Evolutionary conservation across 176 grass and related monocot species (phyloP).

Genomic region (Carex scoparia): DNA sequence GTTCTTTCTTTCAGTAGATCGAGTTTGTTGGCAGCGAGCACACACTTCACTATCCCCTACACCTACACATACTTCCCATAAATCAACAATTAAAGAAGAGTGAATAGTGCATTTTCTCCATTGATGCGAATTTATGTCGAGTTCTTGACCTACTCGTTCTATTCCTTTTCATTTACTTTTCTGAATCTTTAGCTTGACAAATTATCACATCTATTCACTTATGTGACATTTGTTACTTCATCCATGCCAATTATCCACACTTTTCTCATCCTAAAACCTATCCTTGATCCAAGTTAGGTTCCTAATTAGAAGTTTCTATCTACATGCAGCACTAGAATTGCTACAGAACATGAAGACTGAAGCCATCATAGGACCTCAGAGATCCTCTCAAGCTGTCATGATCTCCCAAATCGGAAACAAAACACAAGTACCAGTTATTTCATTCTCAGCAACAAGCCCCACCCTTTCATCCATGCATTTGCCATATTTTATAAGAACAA

Average conservation of each 20-base stretch:
- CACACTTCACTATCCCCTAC: no score
- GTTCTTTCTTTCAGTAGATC: no score
- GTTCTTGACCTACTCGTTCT: background rate
- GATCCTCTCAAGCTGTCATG: slow-evolving; percentile 42
- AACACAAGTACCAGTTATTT: slow-evolving; percentile 41
- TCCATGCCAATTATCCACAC: background rate
- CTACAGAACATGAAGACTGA: slow-evolving; percentile 40
- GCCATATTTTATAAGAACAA: slow-evolving; percentile 48
- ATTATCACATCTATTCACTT: no score
- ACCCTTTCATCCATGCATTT: slow-evolving; percentile 13
- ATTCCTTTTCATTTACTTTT: no score
- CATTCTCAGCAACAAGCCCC: slow-evolving; percentile 45
- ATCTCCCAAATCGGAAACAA: slow-evolving; percentile 40
- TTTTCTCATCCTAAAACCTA: background rate
- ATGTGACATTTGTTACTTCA: background rate
- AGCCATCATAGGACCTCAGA: slow-evolving; percentile 45
- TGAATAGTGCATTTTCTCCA: no score
- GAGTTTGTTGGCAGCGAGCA: background rate
- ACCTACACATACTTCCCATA: no score
- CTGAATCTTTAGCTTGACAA: no score
- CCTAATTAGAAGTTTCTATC: background rate
- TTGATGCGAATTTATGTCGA: background rate
- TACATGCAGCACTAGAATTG: slow-evolving; percentile 24
- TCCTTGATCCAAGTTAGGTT: background rate
- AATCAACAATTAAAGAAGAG: no score